These are phyloP conservation scores for Plasmodium fragile DNA, from an alignment of 169 alveolate genomes.

Conservation along the genomic window DNA sequence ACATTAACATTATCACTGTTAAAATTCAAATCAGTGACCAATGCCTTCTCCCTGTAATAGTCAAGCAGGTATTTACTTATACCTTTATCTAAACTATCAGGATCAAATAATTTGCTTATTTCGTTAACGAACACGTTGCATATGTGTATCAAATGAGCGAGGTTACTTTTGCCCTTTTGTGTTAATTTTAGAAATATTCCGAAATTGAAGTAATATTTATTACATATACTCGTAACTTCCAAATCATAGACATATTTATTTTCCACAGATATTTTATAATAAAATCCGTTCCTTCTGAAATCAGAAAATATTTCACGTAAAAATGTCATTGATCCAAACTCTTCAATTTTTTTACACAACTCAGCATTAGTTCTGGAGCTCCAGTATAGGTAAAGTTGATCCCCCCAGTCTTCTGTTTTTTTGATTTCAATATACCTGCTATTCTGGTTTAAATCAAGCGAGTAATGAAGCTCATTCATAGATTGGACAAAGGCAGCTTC, in stretches of 20 bases:
- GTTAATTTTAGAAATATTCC: conserved; percentile 67
- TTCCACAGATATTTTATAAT: conserved; percentile 61
- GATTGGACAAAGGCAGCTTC: conserved; percentile 6
- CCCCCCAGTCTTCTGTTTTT: conserved; percentile 65
- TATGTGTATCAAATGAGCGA: conserved; percentile 60
- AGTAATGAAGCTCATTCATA: conserved; percentile 26
- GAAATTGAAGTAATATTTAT: conserved; percentile 55
- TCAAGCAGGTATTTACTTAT: conserved; percentile 47
- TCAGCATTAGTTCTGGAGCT: conserved; percentile 62
- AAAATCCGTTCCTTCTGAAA: conserved; percentile 39
- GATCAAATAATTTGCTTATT: conserved; percentile 60
- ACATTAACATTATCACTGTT: conserved; percentile 15
- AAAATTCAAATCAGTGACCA: conserved; percentile 39
- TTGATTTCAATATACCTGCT: conserved; percentile 47
- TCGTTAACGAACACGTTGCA: conserved; percentile 43
- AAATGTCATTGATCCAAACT: conserved; percentile 52
- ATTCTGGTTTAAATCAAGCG: conserved; percentile 58
- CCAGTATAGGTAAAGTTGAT: conserved; percentile 65
- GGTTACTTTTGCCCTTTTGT: conserved; percentile 34
- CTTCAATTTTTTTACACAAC: conserved; percentile 65
- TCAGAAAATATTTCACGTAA: conserved; percentile 47
- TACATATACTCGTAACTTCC: conserved; percentile 21
- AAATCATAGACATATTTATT: conserved; percentile 61
- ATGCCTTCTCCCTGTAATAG: conserved; percentile 52
- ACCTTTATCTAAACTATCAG: conserved; percentile 69